A percentile compares a stretch with the other conserved stretches of the same genome.
Conservation (phyloP, 1,284 basidiomycete genomes). For the Peniophora sp. region DNA sequence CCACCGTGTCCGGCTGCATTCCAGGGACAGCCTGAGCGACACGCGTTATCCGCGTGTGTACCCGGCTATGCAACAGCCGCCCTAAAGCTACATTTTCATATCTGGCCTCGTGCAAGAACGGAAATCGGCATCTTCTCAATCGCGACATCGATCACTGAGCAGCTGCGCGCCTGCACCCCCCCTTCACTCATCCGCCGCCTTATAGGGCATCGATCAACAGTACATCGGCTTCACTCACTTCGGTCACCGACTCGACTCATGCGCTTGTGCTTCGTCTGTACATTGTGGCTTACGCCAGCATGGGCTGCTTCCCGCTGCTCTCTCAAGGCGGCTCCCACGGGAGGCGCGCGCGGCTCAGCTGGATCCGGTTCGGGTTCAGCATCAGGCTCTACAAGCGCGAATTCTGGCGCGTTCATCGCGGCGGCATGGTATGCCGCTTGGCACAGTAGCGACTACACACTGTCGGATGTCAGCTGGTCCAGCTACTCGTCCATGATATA, state of each 20-base stretch:
- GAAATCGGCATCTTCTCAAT: too few relatives aligned
- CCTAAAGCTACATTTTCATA: too few relatives aligned
- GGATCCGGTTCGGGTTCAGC: not conserved
- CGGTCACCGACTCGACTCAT: not conserved
- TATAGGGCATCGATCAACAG: too few relatives aligned
- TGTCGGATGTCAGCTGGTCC: constrained; percentile 40
- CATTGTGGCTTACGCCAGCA: constrained; percentile 1
- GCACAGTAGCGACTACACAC: constrained; percentile 33
- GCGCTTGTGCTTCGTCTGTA: not conserved
- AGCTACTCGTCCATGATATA: constrained; percentile 51
- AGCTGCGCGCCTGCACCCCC: too few relatives aligned
- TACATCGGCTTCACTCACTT: too few relatives aligned
- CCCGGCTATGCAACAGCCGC: too few relatives aligned
- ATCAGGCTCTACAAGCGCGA: constrained; percentile 7
- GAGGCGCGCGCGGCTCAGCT: not conserved
- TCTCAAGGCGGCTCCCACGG: not conserved
- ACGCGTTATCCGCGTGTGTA: too few relatives aligned
- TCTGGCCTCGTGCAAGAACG: too few relatives aligned
- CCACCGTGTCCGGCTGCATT: too few relatives aligned
- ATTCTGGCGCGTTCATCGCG: constrained; percentile 24
- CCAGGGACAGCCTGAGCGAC: too few relatives aligned
- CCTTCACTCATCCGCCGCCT: too few relatives aligned
- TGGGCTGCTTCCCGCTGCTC: constrained; percentile 4
- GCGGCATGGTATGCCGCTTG: constrained; percentile 55
- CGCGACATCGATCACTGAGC: too few relatives aligned